phyloP scores from a whole-genome alignment of 164 flowering plant genomes.

The Annona cherimola region DNA sequence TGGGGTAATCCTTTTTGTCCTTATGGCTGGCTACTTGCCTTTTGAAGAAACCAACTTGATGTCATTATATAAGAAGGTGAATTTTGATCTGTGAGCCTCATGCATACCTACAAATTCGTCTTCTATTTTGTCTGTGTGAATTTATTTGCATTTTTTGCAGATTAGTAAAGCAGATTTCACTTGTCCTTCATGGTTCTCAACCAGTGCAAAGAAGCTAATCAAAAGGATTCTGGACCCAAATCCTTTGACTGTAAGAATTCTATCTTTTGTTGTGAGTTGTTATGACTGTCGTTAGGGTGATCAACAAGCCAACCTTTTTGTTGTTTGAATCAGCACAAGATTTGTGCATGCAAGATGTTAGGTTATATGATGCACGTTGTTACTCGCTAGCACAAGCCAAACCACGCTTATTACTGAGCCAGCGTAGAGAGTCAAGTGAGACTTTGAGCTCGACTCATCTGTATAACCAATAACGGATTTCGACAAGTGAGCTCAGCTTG shows the following conservation, averaged over 20 bases:
- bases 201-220: conserved; percentile 85
- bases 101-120: not conserved
- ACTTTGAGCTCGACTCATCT: too few species aligned
- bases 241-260: conserved; percentile 54
- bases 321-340: not conserved
- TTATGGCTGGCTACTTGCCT: conserved; percentile 95
- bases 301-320: not conserved
- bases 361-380: not conserved
- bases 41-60: conserved; percentile 86
- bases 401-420: too few species aligned
- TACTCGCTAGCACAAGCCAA: not conserved
- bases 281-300: too few species aligned
- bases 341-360: conserved; percentile 3
- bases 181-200: conserved; percentile 90
- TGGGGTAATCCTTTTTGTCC: conserved; percentile 90
- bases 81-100: not conserved
- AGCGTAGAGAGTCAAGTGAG: too few species aligned
- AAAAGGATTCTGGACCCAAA: conserved; percentile 85
- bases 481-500: too few species aligned
- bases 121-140: not conserved
- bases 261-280: not conserved
- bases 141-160: conserved; percentile 33
- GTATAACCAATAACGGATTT: too few species aligned
- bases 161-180: conserved; percentile 81
- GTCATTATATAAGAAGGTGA: conserved; percentile 81